Evolutionary conservation across 805 yeast species (phyloP).

Genomic region (Ogataea neopini): DNA sequence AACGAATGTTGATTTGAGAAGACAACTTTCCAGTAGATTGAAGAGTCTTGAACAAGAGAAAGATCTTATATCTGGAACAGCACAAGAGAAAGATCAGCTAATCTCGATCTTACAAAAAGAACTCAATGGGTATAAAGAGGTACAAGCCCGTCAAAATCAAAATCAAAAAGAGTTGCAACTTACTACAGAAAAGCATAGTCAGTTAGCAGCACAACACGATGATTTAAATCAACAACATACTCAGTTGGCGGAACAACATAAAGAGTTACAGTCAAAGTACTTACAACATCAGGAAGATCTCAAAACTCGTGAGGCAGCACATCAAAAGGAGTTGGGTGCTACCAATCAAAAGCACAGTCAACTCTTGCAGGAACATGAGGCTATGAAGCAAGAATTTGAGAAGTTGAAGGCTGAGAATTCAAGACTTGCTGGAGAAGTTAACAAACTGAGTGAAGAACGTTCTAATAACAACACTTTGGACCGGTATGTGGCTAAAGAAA

Average conservation of each 20-base stretch:
- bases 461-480: conserved; percentile 11
- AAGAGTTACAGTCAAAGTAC: neutral
- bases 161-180: neutral
- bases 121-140: conserved; percentile 7
- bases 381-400: conserved; percentile 12
- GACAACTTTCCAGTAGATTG: conserved; percentile 14
- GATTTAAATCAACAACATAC: neutral
- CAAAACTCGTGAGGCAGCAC: neutral
- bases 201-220: conserved; percentile 4
- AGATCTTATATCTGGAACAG: conserved; percentile 11
- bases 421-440: conserved; percentile 10
- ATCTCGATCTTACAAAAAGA: conserved; percentile 13
- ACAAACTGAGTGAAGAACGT: conserved; percentile 12
- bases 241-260: neutral
- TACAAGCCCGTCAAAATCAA: neutral
- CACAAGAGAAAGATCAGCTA: conserved; percentile 11
- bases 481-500: conserved; percentile 5
- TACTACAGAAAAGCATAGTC: neutral
- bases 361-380: conserved; percentile 6
- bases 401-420: conserved; percentile 16
- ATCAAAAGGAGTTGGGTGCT: conserved; percentile 6
- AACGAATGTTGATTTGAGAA: conserved; percentile 9
- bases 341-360: conserved; percentile 9
- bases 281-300: neutral
- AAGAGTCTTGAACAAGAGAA: conserved; percentile 11